Evolutionary conservation across 805 yeast species (phyloP).

Genomic region (Cyberlindnera americana): DNA sequence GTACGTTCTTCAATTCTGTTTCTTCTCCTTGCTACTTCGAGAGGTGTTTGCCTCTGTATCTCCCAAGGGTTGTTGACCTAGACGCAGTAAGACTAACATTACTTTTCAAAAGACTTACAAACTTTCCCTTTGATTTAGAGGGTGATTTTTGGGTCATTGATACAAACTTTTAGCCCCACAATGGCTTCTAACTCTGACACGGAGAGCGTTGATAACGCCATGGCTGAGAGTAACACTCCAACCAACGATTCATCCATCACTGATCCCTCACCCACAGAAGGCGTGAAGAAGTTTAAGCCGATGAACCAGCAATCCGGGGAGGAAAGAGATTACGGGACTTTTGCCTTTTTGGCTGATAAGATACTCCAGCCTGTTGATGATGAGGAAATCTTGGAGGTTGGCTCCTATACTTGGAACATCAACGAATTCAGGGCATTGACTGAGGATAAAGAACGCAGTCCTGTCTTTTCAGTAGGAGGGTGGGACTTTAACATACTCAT

Average conservation of each 20-base stretch:
- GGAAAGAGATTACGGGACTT: slow-evolving; percentile 13
- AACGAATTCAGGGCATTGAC: slow-evolving; percentile 27
- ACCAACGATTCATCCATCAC: slow-evolving; percentile 3
- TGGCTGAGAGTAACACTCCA: slow-evolving; percentile 7
- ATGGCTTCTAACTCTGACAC: background rate
- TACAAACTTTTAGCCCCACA: too few species aligned
- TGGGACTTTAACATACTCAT: slow-evolving; percentile 67
- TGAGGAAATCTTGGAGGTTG: slow-evolving; percentile 30
- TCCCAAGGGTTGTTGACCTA: too few species aligned
- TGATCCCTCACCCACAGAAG: slow-evolving; percentile 3
- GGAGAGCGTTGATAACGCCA: slow-evolving; percentile 3
- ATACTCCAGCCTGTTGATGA: slow-evolving; percentile 28
- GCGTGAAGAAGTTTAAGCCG: slow-evolving; percentile 9
- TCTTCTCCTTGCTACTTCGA: too few species aligned
- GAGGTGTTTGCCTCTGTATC: too few species aligned
- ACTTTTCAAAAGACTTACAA: too few species aligned
- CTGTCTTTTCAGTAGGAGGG: slow-evolving; percentile 54
- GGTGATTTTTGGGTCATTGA: too few species aligned
- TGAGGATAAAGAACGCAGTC: slow-evolving; percentile 33
- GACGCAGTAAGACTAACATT: too few species aligned
- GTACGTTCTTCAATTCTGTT: too few species aligned
- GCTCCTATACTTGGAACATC: slow-evolving; percentile 39
- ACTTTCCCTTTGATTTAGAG: too few species aligned
- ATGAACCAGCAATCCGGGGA: background rate
- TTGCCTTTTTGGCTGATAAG: slow-evolving; percentile 16